Percentiles rank a stretch among this genome's conserved stretches.
Evolutionary conservation across 2,329 filamentous ascomycete species (phyloP).

Genomic region (Botrytis porri): DNA sequence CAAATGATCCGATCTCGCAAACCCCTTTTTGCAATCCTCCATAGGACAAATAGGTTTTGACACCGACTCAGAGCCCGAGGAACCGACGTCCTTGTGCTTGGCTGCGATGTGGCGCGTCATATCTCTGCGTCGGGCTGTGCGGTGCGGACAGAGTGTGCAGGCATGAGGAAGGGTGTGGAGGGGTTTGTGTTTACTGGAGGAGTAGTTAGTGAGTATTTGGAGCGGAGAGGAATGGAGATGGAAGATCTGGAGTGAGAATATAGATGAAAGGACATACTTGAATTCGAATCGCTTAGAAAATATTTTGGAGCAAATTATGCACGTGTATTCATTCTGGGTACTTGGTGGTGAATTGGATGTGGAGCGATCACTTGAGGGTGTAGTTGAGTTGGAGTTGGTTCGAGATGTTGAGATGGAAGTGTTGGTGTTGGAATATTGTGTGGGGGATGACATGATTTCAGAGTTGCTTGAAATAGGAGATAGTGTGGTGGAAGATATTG

Average conservation of each 20-base stretch:
- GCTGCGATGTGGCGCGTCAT: conserved; percentile 8
- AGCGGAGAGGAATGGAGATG: neutral
- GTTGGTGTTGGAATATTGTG: neutral
- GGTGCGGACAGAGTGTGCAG: conserved; percentile 8
- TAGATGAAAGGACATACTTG: neutral
- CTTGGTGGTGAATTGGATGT: neutral
- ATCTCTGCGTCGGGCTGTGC: conserved; percentile 11
- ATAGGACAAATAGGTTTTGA: conserved; percentile 4
- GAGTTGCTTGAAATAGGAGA: neutral
- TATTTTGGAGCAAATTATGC: conserved; percentile 6
- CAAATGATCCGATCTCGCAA: conserved; percentile 12
- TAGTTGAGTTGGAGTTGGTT: neutral
- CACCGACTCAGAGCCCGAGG: neutral
- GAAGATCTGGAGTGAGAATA: too few relatives aligned
- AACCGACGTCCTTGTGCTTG: neutral
- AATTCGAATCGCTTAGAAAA: conserved; percentile 11
- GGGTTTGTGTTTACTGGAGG: neutral
- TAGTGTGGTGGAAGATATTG: neutral
- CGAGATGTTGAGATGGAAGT: neutral
- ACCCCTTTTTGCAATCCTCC: neutral
- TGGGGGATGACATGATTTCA: neutral
- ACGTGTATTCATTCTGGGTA: conserved; percentile 5
- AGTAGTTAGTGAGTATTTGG: neutral
- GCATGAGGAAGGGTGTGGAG: conserved; percentile 1
- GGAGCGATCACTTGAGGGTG: neutral